Base-by-base conservation (phyloP, 2,329 filamentous ascomycete species). In the Colletotrichum salicis region DNA sequence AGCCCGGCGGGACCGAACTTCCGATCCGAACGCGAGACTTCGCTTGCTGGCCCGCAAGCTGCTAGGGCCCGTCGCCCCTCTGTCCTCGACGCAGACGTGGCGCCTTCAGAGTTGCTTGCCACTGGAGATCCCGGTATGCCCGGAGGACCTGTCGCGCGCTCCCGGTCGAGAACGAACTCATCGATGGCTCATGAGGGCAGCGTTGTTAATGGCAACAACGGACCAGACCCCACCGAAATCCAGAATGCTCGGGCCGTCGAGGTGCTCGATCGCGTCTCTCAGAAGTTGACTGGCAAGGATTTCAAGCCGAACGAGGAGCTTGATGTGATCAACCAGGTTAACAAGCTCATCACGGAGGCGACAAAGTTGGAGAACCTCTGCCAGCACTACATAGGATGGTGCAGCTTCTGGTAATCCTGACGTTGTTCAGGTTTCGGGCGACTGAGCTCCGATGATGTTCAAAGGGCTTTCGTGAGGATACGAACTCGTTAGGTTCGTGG, bases 371-470 rank as follows among this genome's bases (percentile, higher is more conserved):
- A 98, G 88, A 98, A 98, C 81, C 86, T 99, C 73, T 99, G 96
- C 81, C 96, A 98, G 86, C 96, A 98, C 85, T 99, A 98, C 81
- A 97, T 98, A 77, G 96, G 96, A 74, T 98, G 96, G 96, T 98
- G 96, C 84, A 97, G 94, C 83, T 98, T 98, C 88, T 98, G 96
- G 96, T 98, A 83, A 79, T 70, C 60, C 66, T 29, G 33, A 19
- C 6, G 51, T 8, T 15, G 19, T 33, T 12, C 4, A 48, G 27
- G 19, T 22, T n/a, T 7, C 19, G n/a, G 48, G 41, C 7, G n/a
- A n/a, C 15, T 24, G 33, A 15, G 6, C 48, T 24, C 29, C 13
- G 24, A 45, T 27, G 52, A 5, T 7, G 22, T 27, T 7, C 24
- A 37, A 31, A n/a, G n/a, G 37, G 19, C 31, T 7, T 54, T 31